Conservation (phyloP, 2,329 filamentous ascomycete genomes). For the Myriosclerotinia scirpicola region DNA sequence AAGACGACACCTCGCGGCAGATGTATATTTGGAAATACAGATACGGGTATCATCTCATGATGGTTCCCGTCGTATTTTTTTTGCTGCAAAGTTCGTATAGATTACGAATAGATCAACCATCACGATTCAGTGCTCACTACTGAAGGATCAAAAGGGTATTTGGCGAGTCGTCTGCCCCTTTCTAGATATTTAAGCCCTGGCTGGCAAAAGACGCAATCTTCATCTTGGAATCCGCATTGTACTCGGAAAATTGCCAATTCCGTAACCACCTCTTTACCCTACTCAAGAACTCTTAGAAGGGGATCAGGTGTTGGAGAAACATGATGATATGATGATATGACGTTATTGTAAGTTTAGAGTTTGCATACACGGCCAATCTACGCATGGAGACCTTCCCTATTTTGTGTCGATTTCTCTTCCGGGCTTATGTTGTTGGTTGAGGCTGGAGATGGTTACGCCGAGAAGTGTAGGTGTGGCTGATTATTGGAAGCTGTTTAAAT, state of each 20-base stretch:
- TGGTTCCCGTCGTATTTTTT: neutral
- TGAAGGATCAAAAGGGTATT: neutral
- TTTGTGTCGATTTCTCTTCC: neutral
- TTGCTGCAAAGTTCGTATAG: neutral
- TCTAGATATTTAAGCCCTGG: neutral
- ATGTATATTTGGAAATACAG: neutral
- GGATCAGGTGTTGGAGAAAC: neutral
- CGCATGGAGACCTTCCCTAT: no score
- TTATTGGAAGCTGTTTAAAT: conserved; percentile 6
- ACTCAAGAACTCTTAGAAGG: neutral
- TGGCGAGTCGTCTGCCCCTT: neutral
- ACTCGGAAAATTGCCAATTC: neutral
- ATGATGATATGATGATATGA: conserved; percentile 4
- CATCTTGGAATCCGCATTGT: neutral
- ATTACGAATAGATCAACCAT: conserved; percentile 9
- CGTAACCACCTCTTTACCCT: no score
- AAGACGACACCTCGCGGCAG: neutral
- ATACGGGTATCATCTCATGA: neutral
- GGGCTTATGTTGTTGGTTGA: neutral
- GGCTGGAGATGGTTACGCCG: neutral
- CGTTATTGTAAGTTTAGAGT: neutral
- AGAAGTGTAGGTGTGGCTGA: conserved; percentile 5
- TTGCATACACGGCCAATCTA: neutral
- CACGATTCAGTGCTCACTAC: conserved; percentile 4
- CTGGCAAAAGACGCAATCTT: conserved; percentile 1